phyloP scores from a whole-genome alignment of 106 monocot species.

The Posidonia australis region DNA sequence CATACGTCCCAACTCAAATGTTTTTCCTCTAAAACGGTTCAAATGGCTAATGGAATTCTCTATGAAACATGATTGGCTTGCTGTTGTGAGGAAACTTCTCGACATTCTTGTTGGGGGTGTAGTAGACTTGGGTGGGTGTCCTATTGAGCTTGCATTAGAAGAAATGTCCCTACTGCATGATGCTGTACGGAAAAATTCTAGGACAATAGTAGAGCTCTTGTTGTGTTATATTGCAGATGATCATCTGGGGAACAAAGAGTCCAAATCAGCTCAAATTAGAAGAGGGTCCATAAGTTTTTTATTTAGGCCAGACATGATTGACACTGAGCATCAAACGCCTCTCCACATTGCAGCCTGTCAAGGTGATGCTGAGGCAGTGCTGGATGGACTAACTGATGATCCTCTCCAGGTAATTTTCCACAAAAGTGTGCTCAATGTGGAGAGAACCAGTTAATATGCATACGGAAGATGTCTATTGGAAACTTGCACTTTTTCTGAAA shows the following conservation, averaged over 20 bases:
- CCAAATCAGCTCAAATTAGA: no score
- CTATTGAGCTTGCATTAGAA: conserved; percentile 28
- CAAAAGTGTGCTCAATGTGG: no score
- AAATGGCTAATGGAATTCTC: conserved; percentile 56
- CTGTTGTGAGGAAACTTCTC: conserved; percentile 66
- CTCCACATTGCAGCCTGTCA: no score
- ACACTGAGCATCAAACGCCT: no score
- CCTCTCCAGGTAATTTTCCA: no score
- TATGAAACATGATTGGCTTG: conserved; percentile 51
- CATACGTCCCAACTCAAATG: conserved; percentile 1
- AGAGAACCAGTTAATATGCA: no score
- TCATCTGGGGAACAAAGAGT: neutral
- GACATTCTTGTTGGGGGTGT: conserved; percentile 43
- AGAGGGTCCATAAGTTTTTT: no score
- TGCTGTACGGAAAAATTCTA: conserved; percentile 54
- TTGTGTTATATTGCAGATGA: conserved; percentile 32
- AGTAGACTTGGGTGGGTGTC: conserved; percentile 18
- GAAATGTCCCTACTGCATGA: conserved; percentile 38
- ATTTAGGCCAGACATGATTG: no score
- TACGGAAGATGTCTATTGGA: no score
- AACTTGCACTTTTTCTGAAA: no score
- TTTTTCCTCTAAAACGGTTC: conserved; percentile 38
- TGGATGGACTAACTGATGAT: no score
- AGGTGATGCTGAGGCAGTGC: no score
- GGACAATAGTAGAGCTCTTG: conserved; percentile 44